Evolutionary conservation across 805 yeast species (phyloP).

Genomic region (Yamadazyma sp.): DNA sequence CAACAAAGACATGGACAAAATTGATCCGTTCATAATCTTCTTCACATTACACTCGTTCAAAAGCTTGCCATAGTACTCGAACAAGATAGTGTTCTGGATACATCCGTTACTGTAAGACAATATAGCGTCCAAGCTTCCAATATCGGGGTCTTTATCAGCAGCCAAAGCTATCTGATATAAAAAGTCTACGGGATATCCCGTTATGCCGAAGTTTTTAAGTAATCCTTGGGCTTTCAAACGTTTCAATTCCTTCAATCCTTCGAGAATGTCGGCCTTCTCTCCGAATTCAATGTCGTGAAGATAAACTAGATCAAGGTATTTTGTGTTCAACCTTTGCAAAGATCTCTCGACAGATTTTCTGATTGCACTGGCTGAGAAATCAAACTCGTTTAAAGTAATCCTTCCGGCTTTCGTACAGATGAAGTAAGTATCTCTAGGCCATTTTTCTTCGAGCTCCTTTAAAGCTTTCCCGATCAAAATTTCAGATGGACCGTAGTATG

Average conservation of each 20-base stretch:
- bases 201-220: slow-evolving; percentile 67
- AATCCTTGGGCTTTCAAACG: slow-evolving; percentile 62
- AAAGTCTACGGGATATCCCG: slow-evolving; percentile 83
- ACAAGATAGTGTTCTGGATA: slow-evolving; percentile 65
- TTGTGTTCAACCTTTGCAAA: slow-evolving; percentile 60
- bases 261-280: slow-evolving; percentile 49
- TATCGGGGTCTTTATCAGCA: slow-evolving; percentile 35
- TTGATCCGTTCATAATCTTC: slow-evolving; percentile 75
- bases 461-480: slow-evolving; percentile 68
- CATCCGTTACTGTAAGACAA: slow-evolving; percentile 82
- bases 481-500: slow-evolving; percentile 91
- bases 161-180: slow-evolving; percentile 52
- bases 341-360: slow-evolving; percentile 66
- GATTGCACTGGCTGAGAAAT: slow-evolving; percentile 64
- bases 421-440: slow-evolving; percentile 61
- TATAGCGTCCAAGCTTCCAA: slow-evolving; percentile 71
- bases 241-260: slow-evolving; percentile 62
- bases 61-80: slow-evolving; percentile 49
- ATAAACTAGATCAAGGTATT: slow-evolving; percentile 77
- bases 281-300: slow-evolving; percentile 90
- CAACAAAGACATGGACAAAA: slow-evolving; percentile 82
- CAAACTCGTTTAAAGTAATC: slow-evolving; percentile 63
- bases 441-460: slow-evolving; percentile 18
- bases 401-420: slow-evolving; percentile 89
- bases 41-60: slow-evolving; percentile 53